phyloP scores from a whole-genome alignment of 202 grass and related monocot species.

The Dendrocalamus latiflorus region DNA sequence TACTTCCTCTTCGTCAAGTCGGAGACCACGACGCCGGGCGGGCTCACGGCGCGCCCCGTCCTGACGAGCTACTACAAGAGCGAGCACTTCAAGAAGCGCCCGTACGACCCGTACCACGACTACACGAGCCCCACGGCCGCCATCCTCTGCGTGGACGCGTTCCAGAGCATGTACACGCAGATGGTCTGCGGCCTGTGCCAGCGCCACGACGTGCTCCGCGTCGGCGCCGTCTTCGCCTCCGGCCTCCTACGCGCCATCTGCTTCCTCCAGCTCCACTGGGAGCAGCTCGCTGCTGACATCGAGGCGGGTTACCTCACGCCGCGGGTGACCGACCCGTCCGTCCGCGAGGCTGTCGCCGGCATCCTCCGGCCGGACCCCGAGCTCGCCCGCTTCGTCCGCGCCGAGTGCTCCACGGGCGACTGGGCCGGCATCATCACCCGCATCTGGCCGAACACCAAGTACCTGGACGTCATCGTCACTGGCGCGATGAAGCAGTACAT shows the following conservation, averaged over 20 bases:
- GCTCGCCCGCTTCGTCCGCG: constrained; percentile 42
- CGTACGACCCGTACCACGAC: too few species aligned
- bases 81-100: too few species aligned
- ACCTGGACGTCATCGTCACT: constrained; percentile 66
- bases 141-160: too few species aligned
- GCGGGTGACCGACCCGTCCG: constrained; percentile 35
- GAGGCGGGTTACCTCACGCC: constrained; percentile 29
- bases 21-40: too few species aligned
- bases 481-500: constrained; percentile 74
- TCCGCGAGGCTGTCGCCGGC: constrained; percentile 38
- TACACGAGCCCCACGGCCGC: too few species aligned
- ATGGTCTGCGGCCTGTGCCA: constrained; percentile 65
- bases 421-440: constrained; percentile 54
- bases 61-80: too few species aligned
- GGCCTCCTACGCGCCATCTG: constrained; percentile 64
- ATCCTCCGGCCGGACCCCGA: constrained; percentile 45
- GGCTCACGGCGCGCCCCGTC: too few species aligned
- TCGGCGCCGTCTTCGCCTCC: constrained; percentile 68
- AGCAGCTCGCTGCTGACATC: constrained; percentile 50
- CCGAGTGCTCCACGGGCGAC: constrained; percentile 42
- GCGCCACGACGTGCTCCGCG: constrained; percentile 63
- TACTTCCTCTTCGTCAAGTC: too few species aligned
- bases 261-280: constrained; percentile 75
- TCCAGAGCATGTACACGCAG: too few species aligned
- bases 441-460: constrained; percentile 62